A percentile compares a stretch with the other conserved stretches of the same genome.
These are phyloP conservation scores for Boletus rufocinnamomeus DNA, from an alignment of 768 basidiomycete species.

Conservation along the genomic window DNA sequence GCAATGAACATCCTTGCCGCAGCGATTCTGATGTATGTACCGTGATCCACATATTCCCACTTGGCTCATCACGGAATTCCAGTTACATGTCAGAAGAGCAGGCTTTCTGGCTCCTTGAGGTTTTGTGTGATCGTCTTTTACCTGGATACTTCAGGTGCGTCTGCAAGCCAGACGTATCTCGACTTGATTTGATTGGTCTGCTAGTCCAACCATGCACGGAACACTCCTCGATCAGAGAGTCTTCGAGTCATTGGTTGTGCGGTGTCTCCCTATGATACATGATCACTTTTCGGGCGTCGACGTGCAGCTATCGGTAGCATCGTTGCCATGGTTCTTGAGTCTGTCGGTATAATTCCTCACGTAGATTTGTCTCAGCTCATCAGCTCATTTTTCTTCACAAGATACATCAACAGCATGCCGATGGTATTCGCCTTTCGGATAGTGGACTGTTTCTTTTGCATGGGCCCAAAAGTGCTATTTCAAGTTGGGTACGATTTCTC, in stretches of 20 bases:
- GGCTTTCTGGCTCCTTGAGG: constrained; percentile 95
- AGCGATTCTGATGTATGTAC: constrained; percentile 82
- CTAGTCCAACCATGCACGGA: constrained; percentile 96
- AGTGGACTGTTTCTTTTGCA: constrained; percentile 97
- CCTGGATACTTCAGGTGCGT: constrained; percentile 96
- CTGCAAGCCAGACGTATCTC: not conserved
- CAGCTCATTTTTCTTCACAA: constrained; percentile 29
- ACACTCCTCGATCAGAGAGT: constrained; percentile 98
- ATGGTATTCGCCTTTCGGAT: constrained; percentile 98
- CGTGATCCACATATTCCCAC: not conserved
- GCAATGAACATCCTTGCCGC: constrained; percentile 98
- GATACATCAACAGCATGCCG: constrained; percentile 92
- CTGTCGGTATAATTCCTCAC: constrained; percentile 58
- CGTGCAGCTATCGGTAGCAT: constrained; percentile 95
- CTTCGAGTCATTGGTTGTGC: constrained; percentile 90
- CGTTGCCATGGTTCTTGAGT: constrained; percentile 97
- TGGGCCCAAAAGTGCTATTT: constrained; percentile 98
- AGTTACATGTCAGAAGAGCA: constrained; percentile 99
- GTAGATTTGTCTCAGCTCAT: not conserved
- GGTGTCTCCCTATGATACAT: constrained; percentile 89
- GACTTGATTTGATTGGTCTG: constrained; percentile 7
- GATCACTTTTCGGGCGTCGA: constrained; percentile 91
- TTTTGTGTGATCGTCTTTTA: constrained; percentile 89
- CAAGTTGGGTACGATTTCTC: constrained; percentile 79
- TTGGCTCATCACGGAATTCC: constrained; percentile 13